A percentile compares a stretch with the other conserved stretches of the same genome.
These are phyloP conservation scores for Ustilago tritici DNA, from an alignment of 1,284 basidiomycete genomes.

Conservation along the genomic window DNA sequence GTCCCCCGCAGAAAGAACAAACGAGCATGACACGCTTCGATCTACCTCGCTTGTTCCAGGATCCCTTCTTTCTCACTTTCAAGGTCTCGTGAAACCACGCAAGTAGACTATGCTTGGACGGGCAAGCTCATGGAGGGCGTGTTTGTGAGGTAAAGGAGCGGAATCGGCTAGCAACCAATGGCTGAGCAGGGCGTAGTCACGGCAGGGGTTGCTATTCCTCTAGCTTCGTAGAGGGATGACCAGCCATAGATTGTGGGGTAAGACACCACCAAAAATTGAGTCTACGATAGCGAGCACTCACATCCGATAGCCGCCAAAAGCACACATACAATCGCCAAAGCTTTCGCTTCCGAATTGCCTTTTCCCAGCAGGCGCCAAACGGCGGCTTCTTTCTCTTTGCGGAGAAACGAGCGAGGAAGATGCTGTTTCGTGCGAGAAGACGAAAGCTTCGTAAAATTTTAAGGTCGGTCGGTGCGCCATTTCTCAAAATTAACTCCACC, in stretches of 20 bases:
- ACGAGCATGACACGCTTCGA: constrained; percentile 3
- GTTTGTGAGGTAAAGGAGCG: constrained; percentile 1
- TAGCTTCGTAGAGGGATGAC: not conserved
- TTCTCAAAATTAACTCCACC: constrained; percentile 16
- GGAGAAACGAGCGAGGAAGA: not conserved
- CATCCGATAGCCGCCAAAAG: constrained; percentile 32
- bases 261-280: not conserved
- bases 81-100: not conserved
- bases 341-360: constrained; percentile 34
- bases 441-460: constrained; percentile 16
- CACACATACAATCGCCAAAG: not conserved
- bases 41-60: constrained; percentile 4
- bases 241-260: constrained; percentile 23
- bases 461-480: constrained; percentile 21
- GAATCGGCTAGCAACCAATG: not conserved
- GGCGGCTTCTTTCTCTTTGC: not conserved
- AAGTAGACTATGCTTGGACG: not conserved
- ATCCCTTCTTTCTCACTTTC: not conserved
- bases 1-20: not conserved
- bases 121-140: not conserved
- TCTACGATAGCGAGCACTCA: constrained; percentile 28
- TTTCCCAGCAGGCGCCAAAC: constrained; percentile 26
- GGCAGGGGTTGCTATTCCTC: not conserved
- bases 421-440: constrained; percentile 15
- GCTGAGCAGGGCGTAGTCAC: not conserved